Conservation (phyloP, 495 filamentous ascomycete species). For the Hypoxylon fragiforme region DNA sequence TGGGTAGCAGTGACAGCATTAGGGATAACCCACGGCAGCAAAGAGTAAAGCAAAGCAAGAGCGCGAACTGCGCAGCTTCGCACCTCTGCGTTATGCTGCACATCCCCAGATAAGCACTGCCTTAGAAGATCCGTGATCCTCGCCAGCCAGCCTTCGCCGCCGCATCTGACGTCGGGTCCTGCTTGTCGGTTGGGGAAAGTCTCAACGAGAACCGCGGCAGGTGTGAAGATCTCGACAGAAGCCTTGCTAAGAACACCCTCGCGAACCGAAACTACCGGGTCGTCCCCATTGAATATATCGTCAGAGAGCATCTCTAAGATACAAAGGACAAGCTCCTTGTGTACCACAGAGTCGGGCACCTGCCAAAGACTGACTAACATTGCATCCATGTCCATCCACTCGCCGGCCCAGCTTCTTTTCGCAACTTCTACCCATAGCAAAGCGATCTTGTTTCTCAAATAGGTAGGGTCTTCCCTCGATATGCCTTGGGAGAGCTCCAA, state of each 20-base stretch:
- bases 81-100: constrained; percentile 64
- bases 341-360: constrained; percentile 60
- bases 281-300: constrained; percentile 89
- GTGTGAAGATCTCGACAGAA: constrained; percentile 90
- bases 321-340: constrained; percentile 78
- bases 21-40: constrained; percentile 81
- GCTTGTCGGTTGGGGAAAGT: constrained; percentile 67
- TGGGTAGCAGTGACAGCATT: constrained; percentile 72
- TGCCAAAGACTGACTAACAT: constrained; percentile 80
- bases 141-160: constrained; percentile 82
- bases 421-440: constrained; percentile 93
- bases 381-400: constrained; percentile 94
- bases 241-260: constrained; percentile 82
- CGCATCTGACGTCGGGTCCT: constrained; percentile 66
- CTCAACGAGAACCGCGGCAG: constrained; percentile 71
- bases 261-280: constrained; percentile 78
- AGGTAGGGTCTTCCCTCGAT: constrained; percentile 72
- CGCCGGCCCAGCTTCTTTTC: constrained; percentile 86
- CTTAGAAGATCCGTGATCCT: constrained; percentile 75
- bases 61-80: constrained; percentile 71
- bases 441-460: constrained; percentile 91
- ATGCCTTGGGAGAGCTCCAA: constrained; percentile 76
- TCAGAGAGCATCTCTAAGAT: constrained; percentile 93
- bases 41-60: constrained; percentile 72
- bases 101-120: constrained; percentile 68